Evolutionary conservation across 371 early-diverging fungal genomes (phyloP), one percentile per base, ranked within the genome.

Genomic region (Zancudomyces culisetae): DNA sequence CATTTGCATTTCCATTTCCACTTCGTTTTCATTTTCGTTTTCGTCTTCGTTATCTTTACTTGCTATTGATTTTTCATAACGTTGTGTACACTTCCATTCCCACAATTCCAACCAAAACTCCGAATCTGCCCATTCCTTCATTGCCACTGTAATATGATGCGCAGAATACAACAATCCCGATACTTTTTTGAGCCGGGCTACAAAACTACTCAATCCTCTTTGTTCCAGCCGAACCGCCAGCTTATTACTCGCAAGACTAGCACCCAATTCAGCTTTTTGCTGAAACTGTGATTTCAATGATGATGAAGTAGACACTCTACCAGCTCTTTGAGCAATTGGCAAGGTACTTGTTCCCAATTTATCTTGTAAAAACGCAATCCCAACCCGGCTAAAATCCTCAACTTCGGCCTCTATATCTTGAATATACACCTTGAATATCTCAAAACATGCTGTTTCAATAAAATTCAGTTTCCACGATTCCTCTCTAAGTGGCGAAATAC

Each of bases 111-210:
- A 10, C 28, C 50, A 49, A 27, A 49, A 49, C 35, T 49, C 50
- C 4, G 6, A 3, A 49, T 49, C 26, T 35, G 50, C 26, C 22
- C 22, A 28, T 2, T 49, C 50, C 4, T 35, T 20, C 30, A 49
- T 8, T 2, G 15, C 13, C 20, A 15, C 19, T 19, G 2, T 3
- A 22, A 49, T 23, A 49, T 35, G 21, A 23, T 49, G 39, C 23
- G 50, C 22, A n/a, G 50, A 49, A 30, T 49, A 49, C 2, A 49
- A 3, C 3, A 27, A 49, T 49, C 50, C 50, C 12, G 50, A 49
- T 8, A 49, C 28, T 10, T 19, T 29, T 13, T 12, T 13, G 2
- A 49, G 6, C 20, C 39, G 28, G 13, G 40, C 26, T 8, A 35
- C 19, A 8, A 28, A 28, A 29, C 29, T 27, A 2, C 10, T 15